A percentile compares a stretch with the other conserved stretches of the same genome.
Conservation (phyloP, 1,284 basidiomycete genomes). For the Vanrija pseudolonga region DNA sequence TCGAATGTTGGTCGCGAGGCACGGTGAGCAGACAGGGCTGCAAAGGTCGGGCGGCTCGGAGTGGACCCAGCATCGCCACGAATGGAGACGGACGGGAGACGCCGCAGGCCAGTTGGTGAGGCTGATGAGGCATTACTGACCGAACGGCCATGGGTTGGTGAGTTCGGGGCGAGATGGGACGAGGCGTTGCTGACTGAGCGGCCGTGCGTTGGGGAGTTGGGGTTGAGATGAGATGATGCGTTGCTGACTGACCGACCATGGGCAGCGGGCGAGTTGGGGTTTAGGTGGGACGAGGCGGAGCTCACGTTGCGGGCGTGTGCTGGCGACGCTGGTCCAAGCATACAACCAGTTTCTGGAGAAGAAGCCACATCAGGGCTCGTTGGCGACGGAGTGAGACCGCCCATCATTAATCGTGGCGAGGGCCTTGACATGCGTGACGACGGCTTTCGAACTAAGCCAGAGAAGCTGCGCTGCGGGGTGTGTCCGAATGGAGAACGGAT, state of each 20-base stretch:
- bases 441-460: too few relatives aligned
- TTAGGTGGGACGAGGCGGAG: too few relatives aligned
- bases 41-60: conserved; percentile 28
- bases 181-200: not conserved
- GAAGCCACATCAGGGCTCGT: too few relatives aligned
- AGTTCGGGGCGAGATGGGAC: not conserved
- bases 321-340: too few relatives aligned
- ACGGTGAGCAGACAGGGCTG: conserved; percentile 31
- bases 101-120: too few relatives aligned
- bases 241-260: not conserved
- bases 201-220: not conserved
- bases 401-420: too few relatives aligned
- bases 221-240: not conserved
- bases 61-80: not conserved
- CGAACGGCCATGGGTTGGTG: not conserved
- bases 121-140: not conserved
- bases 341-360: too few relatives aligned
- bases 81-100: too few relatives aligned
- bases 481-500: not conserved
- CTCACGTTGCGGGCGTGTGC: too few relatives aligned
- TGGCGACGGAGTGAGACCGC: too few relatives aligned
- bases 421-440: too few relatives aligned
- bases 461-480: not conserved
- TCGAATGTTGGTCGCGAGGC: conserved; percentile 31
- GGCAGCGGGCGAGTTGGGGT: not conserved